Evolutionary conservation across 2,329 filamentous ascomycete genomes (phyloP), one percentile per base, ranked within the genome.

Genomic region (Aspergillus flavus): DNA sequence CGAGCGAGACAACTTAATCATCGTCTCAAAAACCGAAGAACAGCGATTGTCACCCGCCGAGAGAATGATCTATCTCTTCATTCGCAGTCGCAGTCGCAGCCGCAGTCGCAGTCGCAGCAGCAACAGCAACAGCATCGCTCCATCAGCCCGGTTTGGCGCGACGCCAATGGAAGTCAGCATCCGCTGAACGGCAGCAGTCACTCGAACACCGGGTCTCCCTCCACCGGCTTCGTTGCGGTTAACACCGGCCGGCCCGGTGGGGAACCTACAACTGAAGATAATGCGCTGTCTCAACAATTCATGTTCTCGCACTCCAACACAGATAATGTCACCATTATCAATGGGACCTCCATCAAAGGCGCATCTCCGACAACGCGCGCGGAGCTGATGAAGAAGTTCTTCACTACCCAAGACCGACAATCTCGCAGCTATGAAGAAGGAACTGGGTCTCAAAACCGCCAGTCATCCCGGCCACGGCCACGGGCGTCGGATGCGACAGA

Each of bases 1-100:
- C 83, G 88, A 67, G 89, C 92, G 14, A 86, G 92, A 45, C 91
- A 94, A 75, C 85, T 96, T 21, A 94, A 93, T 69, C 93, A 95
- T 72, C 87, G 91, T 50, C 80, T 96, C 57, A 91, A 90, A 73
- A 89, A 89, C 56, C 88, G 91, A 57, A 89, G 88, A 71, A 87
- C 86, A 59, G 90, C 89, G n/a, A 92, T 94, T 66, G 81, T 89
- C 55, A 85, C 86, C 61, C 84, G 90, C 41, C 84, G 89, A 61
- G 83, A 86, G 62, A 78, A 77, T 45, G 77, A 80, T 66, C 68
- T 73, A 6, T 70, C 71, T 30, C 65, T 79, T 21, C 67, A 72
- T 58, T 65, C 69, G 48, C 48, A 52, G 4, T 32, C 28, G 9
- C 48, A 52, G 21, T 19, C 26, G 10, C 48, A 52, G 21, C 10